A percentile compares a stretch with the other conserved stretches of the same genome.
Conservation (phyloP, 2,329 filamentous ascomycete genomes). For the Fonsecaea multimorphosa region DNA sequence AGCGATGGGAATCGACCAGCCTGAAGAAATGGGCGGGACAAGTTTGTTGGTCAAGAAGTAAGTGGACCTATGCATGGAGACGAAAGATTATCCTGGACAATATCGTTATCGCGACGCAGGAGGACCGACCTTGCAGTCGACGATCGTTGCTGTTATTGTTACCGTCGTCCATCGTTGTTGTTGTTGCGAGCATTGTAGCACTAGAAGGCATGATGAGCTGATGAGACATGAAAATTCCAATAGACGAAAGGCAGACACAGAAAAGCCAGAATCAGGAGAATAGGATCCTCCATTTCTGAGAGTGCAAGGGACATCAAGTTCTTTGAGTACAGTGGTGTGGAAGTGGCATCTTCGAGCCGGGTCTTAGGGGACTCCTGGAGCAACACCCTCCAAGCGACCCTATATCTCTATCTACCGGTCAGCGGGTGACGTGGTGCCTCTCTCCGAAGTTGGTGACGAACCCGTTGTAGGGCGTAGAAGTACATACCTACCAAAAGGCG, state of each 20-base stretch:
- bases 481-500: too few species aligned
- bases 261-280: constrained; percentile 28
- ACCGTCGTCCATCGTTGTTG: constrained; percentile 7
- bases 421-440: not conserved
- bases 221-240: constrained; percentile 32
- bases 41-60: constrained; percentile 78
- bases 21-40: constrained; percentile 87
- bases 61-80: constrained; percentile 30
- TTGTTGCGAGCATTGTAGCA: constrained; percentile 25
- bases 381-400: not conserved
- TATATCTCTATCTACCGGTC: not conserved
- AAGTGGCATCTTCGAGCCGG: not conserved
- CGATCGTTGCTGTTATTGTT: not conserved
- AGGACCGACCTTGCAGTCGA: constrained; percentile 16
- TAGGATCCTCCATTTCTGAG: constrained; percentile 22
- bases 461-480: too few species aligned
- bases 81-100: constrained; percentile 20
- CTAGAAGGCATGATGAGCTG: constrained; percentile 35
- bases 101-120: constrained; percentile 27
- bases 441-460: not conserved
- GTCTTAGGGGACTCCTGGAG: not conserved
- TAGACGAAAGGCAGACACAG: constrained; percentile 36
- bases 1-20: constrained; percentile 88
- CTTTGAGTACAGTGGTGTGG: not conserved
- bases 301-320: not conserved